These are phyloP conservation scores for cucumber (Cucumis sativus) DNA, from an alignment of 306 rosid genomes.

Conservation along the genomic window DNA sequence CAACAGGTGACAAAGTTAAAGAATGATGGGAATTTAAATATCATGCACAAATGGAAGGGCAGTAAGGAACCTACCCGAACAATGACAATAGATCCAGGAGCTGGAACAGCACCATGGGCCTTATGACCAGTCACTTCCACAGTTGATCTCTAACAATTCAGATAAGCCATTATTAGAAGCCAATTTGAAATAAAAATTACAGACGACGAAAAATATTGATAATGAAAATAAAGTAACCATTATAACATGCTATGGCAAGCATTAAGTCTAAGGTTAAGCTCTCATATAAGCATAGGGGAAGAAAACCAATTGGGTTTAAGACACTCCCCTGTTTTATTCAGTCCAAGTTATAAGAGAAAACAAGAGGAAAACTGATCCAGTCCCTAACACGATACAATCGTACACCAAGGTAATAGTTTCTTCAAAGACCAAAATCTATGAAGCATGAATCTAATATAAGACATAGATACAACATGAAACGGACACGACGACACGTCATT, in stretches of 20 bases:
- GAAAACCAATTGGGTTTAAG: neutral
- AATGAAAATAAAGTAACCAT: neutral
- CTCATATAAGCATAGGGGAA: neutral
- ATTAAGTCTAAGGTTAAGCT: neutral
- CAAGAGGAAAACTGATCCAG: neutral
- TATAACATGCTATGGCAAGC: neutral
- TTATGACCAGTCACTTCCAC: slow-evolving; percentile 86
- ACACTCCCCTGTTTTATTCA: neutral
- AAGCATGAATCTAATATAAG: too few species aligned
- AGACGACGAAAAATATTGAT: neutral
- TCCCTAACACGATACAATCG: neutral
- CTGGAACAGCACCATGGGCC: slow-evolving; percentile 79
- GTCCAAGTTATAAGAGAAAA: neutral
- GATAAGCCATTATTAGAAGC: neutral
- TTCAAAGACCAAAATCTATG: neutral
- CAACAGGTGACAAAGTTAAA: neutral
- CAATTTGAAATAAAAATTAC: neutral
- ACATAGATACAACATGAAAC: too few species aligned
- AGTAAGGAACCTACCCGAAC: slow-evolving; percentile 44
- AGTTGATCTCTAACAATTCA: slow-evolving; percentile 40
- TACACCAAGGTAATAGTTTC: neutral
- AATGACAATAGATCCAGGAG: slow-evolving; percentile 66
- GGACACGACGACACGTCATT: too few species aligned
- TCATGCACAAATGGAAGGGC: neutral
- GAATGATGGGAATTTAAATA: neutral